Percentiles rank a stretch among this genome's conserved stretches.
Conservation (phyloP, 179 eudicot genomes). For the Beta corolliflora region DNA sequence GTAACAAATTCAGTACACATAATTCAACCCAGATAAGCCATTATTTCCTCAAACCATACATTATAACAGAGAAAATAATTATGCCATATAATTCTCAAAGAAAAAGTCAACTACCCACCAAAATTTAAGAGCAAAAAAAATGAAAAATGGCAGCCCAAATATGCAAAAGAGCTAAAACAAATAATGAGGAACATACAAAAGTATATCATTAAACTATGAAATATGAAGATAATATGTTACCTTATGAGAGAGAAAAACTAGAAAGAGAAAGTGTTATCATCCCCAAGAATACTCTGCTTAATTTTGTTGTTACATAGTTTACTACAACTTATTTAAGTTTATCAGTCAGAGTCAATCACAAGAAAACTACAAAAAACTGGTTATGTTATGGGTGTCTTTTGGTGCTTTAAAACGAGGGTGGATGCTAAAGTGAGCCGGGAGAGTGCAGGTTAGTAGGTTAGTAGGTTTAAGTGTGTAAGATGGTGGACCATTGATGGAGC, state of each 20-base stretch:
- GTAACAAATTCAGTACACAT: not conserved
- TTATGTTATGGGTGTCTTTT: constrained; percentile 8
- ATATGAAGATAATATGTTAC: constrained; percentile 14
- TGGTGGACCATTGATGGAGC: constrained; percentile 1
- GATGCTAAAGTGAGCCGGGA: constrained; percentile 13
- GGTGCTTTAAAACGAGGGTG: not conserved
- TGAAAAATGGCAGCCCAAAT: not conserved
- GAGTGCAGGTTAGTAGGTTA: constrained; percentile 19
- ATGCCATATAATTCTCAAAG: not conserved
- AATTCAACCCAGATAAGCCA: not conserved
- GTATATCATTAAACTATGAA: not conserved
- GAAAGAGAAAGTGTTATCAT: no score
- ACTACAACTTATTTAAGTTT: not conserved
- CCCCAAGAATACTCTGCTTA: not conserved
- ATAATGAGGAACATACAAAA: not conserved
- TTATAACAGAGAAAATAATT: not conserved
- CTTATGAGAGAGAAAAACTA: constrained; percentile 9
- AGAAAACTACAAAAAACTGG: constrained; percentile 10
- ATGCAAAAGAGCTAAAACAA: constrained; percentile 9
- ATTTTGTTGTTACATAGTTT: constrained; percentile 4
- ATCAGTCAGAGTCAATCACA: constrained; percentile 15
- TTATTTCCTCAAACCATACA: not conserved
- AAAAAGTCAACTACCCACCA: constrained; percentile 26
- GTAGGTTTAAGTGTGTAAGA: not conserved
- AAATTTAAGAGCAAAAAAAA: constrained; percentile 12